These are phyloP conservation scores for Aspergillus neoniger DNA, from an alignment of 2,329 filamentous ascomycete genomes.

Conservation along the genomic window DNA sequence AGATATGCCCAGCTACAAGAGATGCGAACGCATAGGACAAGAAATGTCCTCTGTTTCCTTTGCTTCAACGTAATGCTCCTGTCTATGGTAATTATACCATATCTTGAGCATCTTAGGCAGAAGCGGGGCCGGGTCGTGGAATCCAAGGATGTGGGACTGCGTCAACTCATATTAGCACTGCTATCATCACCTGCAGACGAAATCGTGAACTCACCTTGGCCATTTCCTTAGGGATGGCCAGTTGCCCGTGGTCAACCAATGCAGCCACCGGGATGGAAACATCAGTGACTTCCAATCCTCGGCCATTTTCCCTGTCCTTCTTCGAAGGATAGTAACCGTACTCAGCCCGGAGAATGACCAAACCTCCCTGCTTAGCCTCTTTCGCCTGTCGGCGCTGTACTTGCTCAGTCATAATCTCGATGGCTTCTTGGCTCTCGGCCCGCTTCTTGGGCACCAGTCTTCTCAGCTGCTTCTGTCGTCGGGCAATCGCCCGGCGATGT, in stretches of 20 bases:
- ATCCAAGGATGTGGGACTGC: slow-evolving; percentile 46
- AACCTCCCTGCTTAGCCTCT: slow-evolving; percentile 37
- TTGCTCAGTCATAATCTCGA: slow-evolving; percentile 44
- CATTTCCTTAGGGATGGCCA: slow-evolving; percentile 38
- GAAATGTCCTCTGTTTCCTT: slow-evolving; percentile 39
- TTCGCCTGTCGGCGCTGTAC: slow-evolving; percentile 41
- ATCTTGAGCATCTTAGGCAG: slow-evolving; percentile 43
- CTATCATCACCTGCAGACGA: neutral
- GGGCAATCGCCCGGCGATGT: slow-evolving; percentile 37
- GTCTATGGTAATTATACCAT: slow-evolving; percentile 45
- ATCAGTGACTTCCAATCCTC: slow-evolving; percentile 35
- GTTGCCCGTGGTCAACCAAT: slow-evolving; percentile 45
- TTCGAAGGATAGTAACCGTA: slow-evolving; percentile 42
- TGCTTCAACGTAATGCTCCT: slow-evolving; percentile 42
- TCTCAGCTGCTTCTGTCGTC: slow-evolving; percentile 40
- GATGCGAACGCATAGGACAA: slow-evolving; percentile 44
- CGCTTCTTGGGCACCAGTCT: slow-evolving; percentile 38
- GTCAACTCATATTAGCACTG: slow-evolving; percentile 20
- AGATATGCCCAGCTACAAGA: slow-evolving; percentile 17
- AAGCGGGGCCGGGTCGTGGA: slow-evolving; percentile 48
- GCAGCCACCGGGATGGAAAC: slow-evolving; percentile 49
- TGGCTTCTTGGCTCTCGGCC: slow-evolving; percentile 42
- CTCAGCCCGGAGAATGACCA: slow-evolving; percentile 44
- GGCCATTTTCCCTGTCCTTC: slow-evolving; percentile 24
- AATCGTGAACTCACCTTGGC: slow-evolving; percentile 34